phyloP scores from a whole-genome alignment of 805 yeast genomes.

The Wickerhamomyces silvicola region DNA sequence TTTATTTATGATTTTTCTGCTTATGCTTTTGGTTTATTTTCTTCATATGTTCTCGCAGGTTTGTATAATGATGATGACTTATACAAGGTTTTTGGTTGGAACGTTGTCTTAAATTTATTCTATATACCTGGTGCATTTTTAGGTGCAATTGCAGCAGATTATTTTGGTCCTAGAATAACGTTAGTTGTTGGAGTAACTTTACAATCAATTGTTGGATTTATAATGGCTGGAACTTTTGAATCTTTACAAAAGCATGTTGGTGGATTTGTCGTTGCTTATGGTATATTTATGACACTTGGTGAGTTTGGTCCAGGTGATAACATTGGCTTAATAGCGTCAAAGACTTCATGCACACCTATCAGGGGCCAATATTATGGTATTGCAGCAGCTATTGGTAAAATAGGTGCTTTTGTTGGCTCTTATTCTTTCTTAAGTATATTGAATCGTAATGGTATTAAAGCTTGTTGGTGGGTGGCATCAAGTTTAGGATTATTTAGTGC shows the following conservation, averaged over 20 bases:
- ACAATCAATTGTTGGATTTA: slow-evolving; percentile 77
- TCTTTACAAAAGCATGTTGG: slow-evolving; percentile 55
- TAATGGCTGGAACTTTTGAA: slow-evolving; percentile 70
- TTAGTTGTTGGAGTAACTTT: slow-evolving; percentile 57
- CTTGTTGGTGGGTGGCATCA: slow-evolving; percentile 80
- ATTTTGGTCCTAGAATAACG: slow-evolving; percentile 85
- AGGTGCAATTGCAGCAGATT: slow-evolving; percentile 85
- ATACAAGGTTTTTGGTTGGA: slow-evolving; percentile 85
- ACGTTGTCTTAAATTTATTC: slow-evolving; percentile 78
- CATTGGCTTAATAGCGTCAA: slow-evolving; percentile 81
- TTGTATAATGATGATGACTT: slow-evolving; percentile 56
- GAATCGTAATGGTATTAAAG: slow-evolving; percentile 59
- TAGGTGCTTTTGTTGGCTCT: slow-evolving; percentile 90
- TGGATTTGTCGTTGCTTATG: slow-evolving; percentile 79
- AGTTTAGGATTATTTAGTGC: slow-evolving; percentile 72
- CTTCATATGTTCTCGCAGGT: slow-evolving; percentile 57
- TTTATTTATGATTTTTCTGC: slow-evolving; percentile 84
- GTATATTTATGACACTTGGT: slow-evolving; percentile 81
- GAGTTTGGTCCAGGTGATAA: slow-evolving; percentile 95
- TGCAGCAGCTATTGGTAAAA: slow-evolving; percentile 87
- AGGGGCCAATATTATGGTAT: slow-evolving; percentile 89
- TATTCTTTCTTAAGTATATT: slow-evolving; percentile 85
- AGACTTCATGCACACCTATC: slow-evolving; percentile 78
- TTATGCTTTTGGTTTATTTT: slow-evolving; percentile 83
- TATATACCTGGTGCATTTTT: slow-evolving; percentile 85